Base-by-base conservation (phyloP, 352 stramenopile genomes). In the Phytophthora brassicae region DNA sequence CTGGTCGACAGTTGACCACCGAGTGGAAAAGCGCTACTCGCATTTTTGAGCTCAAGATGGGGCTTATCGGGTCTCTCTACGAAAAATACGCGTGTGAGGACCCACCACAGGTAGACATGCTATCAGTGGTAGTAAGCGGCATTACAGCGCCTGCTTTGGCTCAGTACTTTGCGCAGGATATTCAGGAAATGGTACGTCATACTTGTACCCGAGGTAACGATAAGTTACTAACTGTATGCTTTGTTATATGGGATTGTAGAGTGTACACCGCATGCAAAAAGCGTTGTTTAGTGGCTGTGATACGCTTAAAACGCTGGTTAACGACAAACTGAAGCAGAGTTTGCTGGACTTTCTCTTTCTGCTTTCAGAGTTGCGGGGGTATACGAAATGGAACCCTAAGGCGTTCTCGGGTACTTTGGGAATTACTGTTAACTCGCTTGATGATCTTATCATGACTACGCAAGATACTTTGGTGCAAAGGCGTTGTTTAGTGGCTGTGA, bases 151-250 rank as follows among this genome's bases (percentile, higher is more conserved):
- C 84, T 22, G 81, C 79, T 12, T 59, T 92, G 6, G 77, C 79
- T 1, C 84, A 92, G 50, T 92, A 88, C 43, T 92, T 92, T 61
- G 81, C 84, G 2, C 84, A 92, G 62, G 81, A 92, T 54, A 92
- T 92, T 44, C 81, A 90, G 44, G 84, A 90, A 64, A 86, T 89
- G 77, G 83, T 89, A 59, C 29, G 71, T 64, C 29, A 7, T 33
- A 42, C 19, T 39, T 5, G 13, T 17, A 39, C 33, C 33, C 2
- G 7, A 8, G 16, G 7, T 43, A n/a, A 23, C 36, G 33, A 39
- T 39, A 13, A 23, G 4, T 13, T 14, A 43, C 44, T 57, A 29
- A 38, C 38, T 6, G 7, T 19, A 57, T 11, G 17, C 41, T 16
- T 13, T 61, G 6, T 41, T 14, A 48, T 26, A 50, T 20, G 17